Evolutionary conservation across 164 flowering plant genomes (phyloP).

Genomic region (Magnolia sinica): DNA sequence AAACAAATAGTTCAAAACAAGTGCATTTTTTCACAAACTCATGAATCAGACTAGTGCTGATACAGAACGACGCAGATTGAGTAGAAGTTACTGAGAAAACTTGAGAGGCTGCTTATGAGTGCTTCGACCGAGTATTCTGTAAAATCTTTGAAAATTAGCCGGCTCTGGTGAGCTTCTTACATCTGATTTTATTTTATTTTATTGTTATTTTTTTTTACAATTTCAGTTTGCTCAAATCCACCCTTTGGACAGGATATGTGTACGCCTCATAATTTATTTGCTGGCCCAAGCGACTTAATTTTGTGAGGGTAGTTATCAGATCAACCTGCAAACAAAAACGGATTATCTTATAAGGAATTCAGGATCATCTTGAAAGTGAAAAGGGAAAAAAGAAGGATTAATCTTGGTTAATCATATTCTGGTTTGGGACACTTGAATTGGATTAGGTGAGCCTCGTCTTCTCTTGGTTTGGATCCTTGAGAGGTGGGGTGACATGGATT

Average conservation of each 20-base stretch:
- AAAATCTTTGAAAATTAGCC: not conserved
- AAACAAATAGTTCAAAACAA: no score
- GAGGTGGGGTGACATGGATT: no score
- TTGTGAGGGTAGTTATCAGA: constrained; percentile 81
- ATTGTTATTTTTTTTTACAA: constrained; percentile 24
- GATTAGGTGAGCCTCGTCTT: not conserved
- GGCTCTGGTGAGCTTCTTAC: not conserved
- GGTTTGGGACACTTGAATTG: not conserved
- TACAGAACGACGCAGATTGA: no score
- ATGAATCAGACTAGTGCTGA: no score
- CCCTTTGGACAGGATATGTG: constrained; percentile 57
- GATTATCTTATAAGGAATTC: not conserved
- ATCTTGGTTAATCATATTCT: not conserved
- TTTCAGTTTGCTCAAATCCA: constrained; percentile 79
- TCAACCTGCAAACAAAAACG: constrained; percentile 56
- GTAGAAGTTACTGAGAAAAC: not conserved
- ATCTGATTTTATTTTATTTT: not conserved
- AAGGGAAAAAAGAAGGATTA: not conserved
- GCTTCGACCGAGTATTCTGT: not conserved
- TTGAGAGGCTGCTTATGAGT: not conserved
- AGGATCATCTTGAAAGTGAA: not conserved
- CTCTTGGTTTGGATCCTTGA: no score
- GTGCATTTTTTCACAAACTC: no score
- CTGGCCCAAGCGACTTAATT: constrained; percentile 76
- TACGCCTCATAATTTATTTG: constrained; percentile 87